Percentiles rank a stretch among this genome's conserved stretches.
Conservation (phyloP, 2,329 filamentous ascomycete genomes). For the Ceratocystis destructans region DNA sequence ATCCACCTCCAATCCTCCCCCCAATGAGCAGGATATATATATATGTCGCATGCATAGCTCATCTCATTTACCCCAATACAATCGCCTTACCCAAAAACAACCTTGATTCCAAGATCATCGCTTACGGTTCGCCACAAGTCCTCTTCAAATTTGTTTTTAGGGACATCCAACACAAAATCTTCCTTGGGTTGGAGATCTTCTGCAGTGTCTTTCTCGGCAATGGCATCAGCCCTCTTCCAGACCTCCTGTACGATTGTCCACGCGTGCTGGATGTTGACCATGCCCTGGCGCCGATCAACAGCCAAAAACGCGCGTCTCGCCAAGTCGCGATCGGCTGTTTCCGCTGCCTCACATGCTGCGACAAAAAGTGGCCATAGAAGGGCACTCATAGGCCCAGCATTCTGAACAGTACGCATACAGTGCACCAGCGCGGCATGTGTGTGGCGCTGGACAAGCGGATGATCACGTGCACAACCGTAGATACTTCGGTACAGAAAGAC, state of each 20-base stretch:
- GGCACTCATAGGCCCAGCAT: conserved; percentile 47
- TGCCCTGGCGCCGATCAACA: conserved; percentile 45
- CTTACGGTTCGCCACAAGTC: conserved; percentile 46
- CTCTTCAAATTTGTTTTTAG: conserved; percentile 20
- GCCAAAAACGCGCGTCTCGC: conserved; percentile 39
- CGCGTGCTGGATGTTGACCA: conserved; percentile 49
- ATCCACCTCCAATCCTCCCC: not conserved
- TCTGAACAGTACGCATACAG: conserved; percentile 41
- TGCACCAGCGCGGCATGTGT: conserved; percentile 37
- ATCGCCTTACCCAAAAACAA: conserved; percentile 41
- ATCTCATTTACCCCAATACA: no score
- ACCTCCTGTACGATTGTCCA: conserved; percentile 49
- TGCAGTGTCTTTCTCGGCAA: conserved; percentile 15
- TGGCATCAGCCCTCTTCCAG: conserved; percentile 40
- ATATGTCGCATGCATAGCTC: not conserved
- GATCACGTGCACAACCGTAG: conserved; percentile 33
- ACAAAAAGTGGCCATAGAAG: conserved; percentile 55
- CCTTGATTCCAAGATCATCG: conserved; percentile 42
- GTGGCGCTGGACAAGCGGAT: conserved; percentile 41
- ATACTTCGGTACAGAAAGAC: conserved; percentile 46
- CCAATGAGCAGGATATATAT: not conserved
- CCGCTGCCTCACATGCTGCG: conserved; percentile 45
- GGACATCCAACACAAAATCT: not conserved
- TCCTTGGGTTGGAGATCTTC: not conserved
- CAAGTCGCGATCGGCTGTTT: conserved; percentile 35